Conservation (phyloP, 257 asterid genomes). For the Nicotiana sylvestris region DNA sequence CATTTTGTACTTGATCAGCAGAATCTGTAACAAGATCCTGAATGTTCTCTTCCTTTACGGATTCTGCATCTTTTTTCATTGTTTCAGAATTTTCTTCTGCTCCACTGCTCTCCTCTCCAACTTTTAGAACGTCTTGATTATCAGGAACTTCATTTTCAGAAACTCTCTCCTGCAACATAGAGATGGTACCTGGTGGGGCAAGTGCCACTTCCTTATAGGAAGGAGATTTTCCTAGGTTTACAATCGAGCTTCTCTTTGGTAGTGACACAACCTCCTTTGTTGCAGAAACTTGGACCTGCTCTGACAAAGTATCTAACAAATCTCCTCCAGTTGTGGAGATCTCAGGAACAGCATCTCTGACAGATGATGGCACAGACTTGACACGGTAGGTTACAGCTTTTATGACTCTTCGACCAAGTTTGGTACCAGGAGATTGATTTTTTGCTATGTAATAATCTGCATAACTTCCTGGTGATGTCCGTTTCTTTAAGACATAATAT, state of each 20-base stretch:
- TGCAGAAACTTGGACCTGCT: slow-evolving; percentile 38
- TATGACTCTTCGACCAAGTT: slow-evolving; percentile 67
- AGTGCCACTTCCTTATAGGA: slow-evolving; percentile 96
- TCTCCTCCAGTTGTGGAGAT: slow-evolving; percentile 41
- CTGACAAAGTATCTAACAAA: slow-evolving; percentile 39
- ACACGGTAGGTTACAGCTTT: slow-evolving; percentile 84
- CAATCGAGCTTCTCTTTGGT: slow-evolving; percentile 64
- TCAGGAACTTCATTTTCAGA: slow-evolving; percentile 37
- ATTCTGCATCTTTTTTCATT: slow-evolving; percentile 29
- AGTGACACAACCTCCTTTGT: slow-evolving; percentile 44
- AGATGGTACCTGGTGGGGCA: slow-evolving; percentile 94
- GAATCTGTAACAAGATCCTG: slow-evolving; percentile 29
- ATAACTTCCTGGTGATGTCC: slow-evolving; percentile 59
- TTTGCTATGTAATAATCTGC: slow-evolving; percentile 83
- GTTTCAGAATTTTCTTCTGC: slow-evolving; percentile 26
- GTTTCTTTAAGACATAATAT: slow-evolving; percentile 65
- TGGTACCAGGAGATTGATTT: slow-evolving; percentile 51
- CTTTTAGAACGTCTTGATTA: slow-evolving; percentile 27
- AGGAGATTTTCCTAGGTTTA: slow-evolving; percentile 84
- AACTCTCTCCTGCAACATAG: slow-evolving; percentile 57
- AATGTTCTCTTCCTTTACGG: slow-evolving; percentile 28
- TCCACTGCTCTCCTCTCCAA: slow-evolving; percentile 38
- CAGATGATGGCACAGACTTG: slow-evolving; percentile 61
- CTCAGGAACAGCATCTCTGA: slow-evolving; percentile 38
- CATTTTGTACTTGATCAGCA: slow-evolving; percentile 33